phyloP scores from a whole-genome alignment of 2,329 filamentous ascomycete genomes.

The Pestalotiopsis sp. region DNA sequence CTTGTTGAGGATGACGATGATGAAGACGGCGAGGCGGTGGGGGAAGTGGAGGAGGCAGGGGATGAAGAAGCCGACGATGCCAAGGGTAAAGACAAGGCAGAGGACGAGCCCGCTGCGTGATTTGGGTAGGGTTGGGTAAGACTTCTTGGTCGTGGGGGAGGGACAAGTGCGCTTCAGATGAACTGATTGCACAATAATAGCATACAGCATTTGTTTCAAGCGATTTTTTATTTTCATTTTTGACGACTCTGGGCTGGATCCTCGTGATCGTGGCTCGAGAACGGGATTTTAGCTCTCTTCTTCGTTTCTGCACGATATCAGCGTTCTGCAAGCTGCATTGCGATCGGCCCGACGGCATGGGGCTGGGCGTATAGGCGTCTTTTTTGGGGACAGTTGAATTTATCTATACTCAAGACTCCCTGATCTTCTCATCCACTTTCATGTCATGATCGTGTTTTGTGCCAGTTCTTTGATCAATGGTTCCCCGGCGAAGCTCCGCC shows the following conservation, averaged over 20 bases:
- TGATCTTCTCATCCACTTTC: not conserved
- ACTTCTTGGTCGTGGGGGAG: not conserved
- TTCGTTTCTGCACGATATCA: not conserved
- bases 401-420: not conserved
- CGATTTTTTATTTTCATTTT: not conserved
- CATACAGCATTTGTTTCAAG: not conserved
- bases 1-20: constrained; percentile 41
- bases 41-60: constrained; percentile 64
- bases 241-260: not conserved
- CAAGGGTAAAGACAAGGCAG: not conserved
- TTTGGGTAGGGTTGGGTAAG: not conserved
- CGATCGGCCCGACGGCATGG: not conserved
- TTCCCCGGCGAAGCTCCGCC: no score
- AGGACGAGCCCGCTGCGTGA: not conserved
- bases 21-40: constrained; percentile 81
- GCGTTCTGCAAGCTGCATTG: not conserved
- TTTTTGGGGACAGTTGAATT: not conserved
- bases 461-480: no score
- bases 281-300: not conserved
- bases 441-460: not conserved
- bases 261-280: not conserved
- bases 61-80: constrained; percentile 12
- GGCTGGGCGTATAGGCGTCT: not conserved
- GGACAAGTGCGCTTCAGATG: not conserved
- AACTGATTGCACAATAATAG: not conserved